These are phyloP conservation scores for Wolfiporia cocos DNA, from an alignment of 1,284 basidiomycete species.

Conservation along the genomic window DNA sequence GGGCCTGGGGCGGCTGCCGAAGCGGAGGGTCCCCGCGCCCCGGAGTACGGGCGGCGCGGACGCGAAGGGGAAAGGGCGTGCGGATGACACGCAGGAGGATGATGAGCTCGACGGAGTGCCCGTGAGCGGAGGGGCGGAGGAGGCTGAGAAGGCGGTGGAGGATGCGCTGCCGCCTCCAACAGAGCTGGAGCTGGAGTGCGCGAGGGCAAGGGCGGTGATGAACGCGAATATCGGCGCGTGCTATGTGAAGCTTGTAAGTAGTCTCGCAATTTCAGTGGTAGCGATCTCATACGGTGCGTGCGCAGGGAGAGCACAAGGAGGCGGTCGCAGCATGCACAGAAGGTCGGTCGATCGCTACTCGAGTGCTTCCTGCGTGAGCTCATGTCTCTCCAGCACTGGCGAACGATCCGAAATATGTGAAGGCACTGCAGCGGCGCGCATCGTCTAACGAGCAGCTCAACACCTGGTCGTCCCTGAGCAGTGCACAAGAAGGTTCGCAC, in stretches of 20 bases:
- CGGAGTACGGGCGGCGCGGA: conserved; percentile 5
- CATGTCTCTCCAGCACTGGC: conserved; percentile 54
- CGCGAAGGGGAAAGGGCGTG: conserved; percentile 24
- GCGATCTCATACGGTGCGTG: too few species aligned
- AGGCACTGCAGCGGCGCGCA: conserved; percentile 86
- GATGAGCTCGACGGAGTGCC: too few species aligned
- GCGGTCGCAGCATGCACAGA: conserved; percentile 73
- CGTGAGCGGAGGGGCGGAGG: conserved; percentile 9
- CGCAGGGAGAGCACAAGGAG: conserved; percentile 67
- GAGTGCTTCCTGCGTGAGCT: conserved; percentile 3
- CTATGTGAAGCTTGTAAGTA: conserved; percentile 63
- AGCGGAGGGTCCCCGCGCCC: conserved; percentile 25
- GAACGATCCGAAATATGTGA: conserved; percentile 82
- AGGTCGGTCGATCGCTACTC: conserved; percentile 34
- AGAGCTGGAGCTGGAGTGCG: conserved; percentile 37
- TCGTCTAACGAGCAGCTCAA: conserved; percentile 75
- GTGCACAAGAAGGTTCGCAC: conserved; percentile 76
- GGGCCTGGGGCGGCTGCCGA: conserved; percentile 54
- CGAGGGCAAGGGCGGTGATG: conserved; percentile 58
- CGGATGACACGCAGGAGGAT: conserved; percentile 5
- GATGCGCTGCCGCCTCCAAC: conserved; percentile 17
- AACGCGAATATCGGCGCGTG: conserved; percentile 82
- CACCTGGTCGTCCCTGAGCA: conserved; percentile 77
- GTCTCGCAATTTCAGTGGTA: not conserved
- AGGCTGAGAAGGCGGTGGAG: conserved; percentile 1